Conservation (phyloP, 768 basidiomycete species). For the Termitomyces sp. region DNA sequence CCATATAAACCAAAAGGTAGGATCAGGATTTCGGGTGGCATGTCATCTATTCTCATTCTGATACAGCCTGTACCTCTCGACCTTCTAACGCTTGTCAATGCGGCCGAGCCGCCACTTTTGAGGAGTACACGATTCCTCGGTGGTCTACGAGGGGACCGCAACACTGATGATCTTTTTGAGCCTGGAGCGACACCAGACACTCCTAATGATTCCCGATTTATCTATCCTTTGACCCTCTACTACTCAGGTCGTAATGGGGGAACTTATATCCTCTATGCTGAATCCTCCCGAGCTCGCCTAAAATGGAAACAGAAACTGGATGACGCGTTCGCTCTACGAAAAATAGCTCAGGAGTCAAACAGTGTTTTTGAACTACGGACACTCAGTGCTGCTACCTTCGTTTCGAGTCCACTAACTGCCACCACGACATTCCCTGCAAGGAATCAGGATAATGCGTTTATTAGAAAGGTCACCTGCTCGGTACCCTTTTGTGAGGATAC, state of each 20-base stretch:
- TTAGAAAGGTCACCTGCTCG: conserved; percentile 89
- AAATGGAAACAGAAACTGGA: conserved; percentile 92
- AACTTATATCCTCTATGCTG: conserved; percentile 81
- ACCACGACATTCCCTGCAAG: conserved; percentile 46
- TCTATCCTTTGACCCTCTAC: conserved; percentile 79
- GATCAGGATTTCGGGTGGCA: conserved; percentile 20
- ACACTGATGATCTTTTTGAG: conserved; percentile 19
- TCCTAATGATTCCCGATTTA: conserved; percentile 65
- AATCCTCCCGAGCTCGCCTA: conserved; percentile 62
- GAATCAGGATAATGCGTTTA: conserved; percentile 60
- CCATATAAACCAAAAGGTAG: conserved; percentile 73
- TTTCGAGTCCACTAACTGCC: conserved; percentile 60
- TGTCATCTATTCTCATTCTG: conserved; percentile 2
- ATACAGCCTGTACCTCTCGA: conserved; percentile 90
- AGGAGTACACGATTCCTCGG: conserved; percentile 72
- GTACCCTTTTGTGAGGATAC: conserved; percentile 76
- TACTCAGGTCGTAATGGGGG: conserved; percentile 71
- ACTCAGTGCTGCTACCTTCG: conserved; percentile 82
- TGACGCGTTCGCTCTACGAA: conserved; percentile 81
- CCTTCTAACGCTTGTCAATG: conserved; percentile 78
- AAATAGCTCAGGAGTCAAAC: conserved; percentile 85
- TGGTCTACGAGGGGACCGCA: conserved; percentile 44
- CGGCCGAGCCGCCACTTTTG: conserved; percentile 73
- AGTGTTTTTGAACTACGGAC: conserved; percentile 92
- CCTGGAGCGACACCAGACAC: conserved; percentile 13